Base-by-base conservation (phyloP, 768 basidiomycete species). In the Mycena amicta region DNA sequence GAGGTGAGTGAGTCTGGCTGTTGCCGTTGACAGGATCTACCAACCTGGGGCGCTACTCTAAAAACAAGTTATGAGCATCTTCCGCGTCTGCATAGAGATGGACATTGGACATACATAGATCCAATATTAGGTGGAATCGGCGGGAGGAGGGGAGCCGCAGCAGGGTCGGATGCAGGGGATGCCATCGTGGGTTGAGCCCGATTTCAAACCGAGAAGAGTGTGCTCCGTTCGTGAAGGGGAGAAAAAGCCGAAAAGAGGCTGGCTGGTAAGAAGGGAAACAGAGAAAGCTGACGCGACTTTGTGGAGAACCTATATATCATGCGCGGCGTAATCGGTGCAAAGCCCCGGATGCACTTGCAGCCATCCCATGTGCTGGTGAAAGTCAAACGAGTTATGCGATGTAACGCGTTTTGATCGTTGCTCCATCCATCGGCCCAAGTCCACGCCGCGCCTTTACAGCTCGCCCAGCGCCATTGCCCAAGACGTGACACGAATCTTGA, bases 41-140 rank as follows among this genome's bases (percentile, higher is more conserved):
- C 18, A 53, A 61, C 60, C 55, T 61, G 60, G 3, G 60, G 56
- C 25, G 52, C 56, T n/a, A 55, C 31, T 50, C 60, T 61, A 20
- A 52, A 20, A 16, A n/a, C 25, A 41, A 2, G n/a, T 37, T 8
- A 37, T 37, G 11, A 37, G 33, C 33, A 37, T n/a, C n/a, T n/a
- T 1, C 16, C 51, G 26, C 2, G 29, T 13, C 53, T 28, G 40
- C 29, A 8, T 40, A 20, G 33, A 5, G 25, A 18, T 0, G 13
- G 4, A 11, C 5, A 15, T 4, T 2, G 5, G 27, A 53, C 55
- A 29, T 27, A 61, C 60, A 61, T 61, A 5, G 37, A 47, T 22
- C 56, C 56, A 39, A 62, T 55, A 46, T 50, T 55, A 15, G 60
- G 31, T 15, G 60, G 60, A 26, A 62, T 53, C 6, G 59, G 59